Evolutionary conservation across 2,329 filamentous ascomycete genomes (phyloP).

Genomic region (Chaetomium sp.): DNA sequence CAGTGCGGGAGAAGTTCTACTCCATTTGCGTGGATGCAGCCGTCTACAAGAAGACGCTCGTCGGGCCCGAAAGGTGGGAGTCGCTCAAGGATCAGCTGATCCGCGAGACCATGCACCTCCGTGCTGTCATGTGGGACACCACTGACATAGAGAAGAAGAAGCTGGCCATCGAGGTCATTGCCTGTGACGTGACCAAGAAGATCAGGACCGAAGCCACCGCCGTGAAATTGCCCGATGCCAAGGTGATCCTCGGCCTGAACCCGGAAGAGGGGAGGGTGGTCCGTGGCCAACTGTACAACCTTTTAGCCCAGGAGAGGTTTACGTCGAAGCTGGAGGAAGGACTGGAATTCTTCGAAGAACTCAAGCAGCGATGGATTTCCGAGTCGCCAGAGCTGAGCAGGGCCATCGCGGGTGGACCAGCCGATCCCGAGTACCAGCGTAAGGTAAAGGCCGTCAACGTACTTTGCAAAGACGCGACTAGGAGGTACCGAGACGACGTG

Average conservation of each 20-base stretch:
- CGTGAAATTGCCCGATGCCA: slow-evolving; percentile 75
- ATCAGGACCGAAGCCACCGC: slow-evolving; percentile 65
- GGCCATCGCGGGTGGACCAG: slow-evolving; percentile 54
- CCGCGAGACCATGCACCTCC: slow-evolving; percentile 64
- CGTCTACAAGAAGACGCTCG: slow-evolving; percentile 75
- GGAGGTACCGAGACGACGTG: slow-evolving; percentile 70
- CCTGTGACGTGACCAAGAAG: slow-evolving; percentile 78
- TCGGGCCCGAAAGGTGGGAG: slow-evolving; percentile 74
- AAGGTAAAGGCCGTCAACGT: slow-evolving; percentile 70
- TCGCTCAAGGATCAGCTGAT: slow-evolving; percentile 68
- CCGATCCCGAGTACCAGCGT: slow-evolving; percentile 54
- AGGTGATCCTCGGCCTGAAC: slow-evolving; percentile 57
- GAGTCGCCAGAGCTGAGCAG: slow-evolving; percentile 57
- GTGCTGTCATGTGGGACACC: slow-evolving; percentile 62
- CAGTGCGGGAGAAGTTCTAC: slow-evolving; percentile 68
- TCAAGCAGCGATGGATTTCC: slow-evolving; percentile 70
- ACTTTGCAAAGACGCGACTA: slow-evolving; percentile 75
- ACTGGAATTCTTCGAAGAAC: slow-evolving; percentile 67
- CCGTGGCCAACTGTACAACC: slow-evolving; percentile 66
- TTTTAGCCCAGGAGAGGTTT: slow-evolving; percentile 66
- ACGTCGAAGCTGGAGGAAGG: slow-evolving; percentile 74
- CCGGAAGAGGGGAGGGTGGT: slow-evolving; percentile 57
- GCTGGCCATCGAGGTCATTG: slow-evolving; percentile 76
- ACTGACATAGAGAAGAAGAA: slow-evolving; percentile 63
- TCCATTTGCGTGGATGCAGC: slow-evolving; percentile 67